Base-by-base conservation (phyloP, 2,329 filamentous ascomycete species). In the Botrytis cinerea region DNA sequence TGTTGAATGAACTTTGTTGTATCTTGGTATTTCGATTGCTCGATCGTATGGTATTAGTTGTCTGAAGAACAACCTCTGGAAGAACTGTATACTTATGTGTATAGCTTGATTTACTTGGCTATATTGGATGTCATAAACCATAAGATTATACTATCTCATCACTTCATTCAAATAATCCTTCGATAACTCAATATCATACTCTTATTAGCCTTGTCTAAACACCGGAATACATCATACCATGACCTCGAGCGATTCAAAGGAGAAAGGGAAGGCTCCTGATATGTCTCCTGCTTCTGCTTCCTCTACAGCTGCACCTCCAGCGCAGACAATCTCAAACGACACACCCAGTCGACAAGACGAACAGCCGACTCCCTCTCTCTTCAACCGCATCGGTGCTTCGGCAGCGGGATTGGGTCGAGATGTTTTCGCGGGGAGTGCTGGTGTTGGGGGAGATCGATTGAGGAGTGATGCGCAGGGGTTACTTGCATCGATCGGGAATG, bases 321-420 rank as follows among this genome's bases (percentile, higher is more conserved):
- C 38, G 25, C 25, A 5, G 9, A 43, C 1, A 9, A 12, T 8
- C 14, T 62, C 60, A 43, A 43, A 43, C 4, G 22, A 43, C 1
- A 18, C 18, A 28, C 63, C 22, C 1, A 48, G 25, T 18, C 45
- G 18, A 10, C 22, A 10, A 51, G 63, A 51, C n/a, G 28, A 66
- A 38, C 61, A 64, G 6, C n/a, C 73, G 22, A 48, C 74, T 43
- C 64, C 74, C 28, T 78, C 78, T 25, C 46, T 80, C 10, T 62
- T 80, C 5, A 77, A 77, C 59, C 75, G 78, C 71, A 74, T 81
- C 64, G 74, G 76, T 71, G 77, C 78, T 67, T 84, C 83, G 40
- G 83, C 83, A 45, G 79, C 77, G 20, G 78, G 79, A 0, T 79
- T 84, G 45, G 75, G 82, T 35, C 78, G 78, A 35, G 80, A 79